Evolutionary conservation across 192 early-diverging fungal species (phyloP).

Genomic region (Linnemannia elongata): DNA sequence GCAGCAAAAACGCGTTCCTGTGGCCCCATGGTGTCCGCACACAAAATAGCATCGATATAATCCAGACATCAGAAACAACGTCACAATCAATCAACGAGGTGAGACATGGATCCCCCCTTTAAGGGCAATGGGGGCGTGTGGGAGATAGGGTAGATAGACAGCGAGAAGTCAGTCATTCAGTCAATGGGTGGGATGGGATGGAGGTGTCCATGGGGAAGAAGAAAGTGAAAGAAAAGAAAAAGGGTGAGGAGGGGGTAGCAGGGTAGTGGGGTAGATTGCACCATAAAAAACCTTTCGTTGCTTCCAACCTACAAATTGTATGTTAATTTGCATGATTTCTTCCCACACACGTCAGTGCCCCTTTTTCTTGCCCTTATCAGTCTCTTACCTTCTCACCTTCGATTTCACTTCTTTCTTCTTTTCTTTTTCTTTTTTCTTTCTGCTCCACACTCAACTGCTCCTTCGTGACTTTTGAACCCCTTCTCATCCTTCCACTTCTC

Average conservation of each 20-base stretch:
- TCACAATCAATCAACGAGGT: not conserved
- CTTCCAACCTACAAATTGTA: too few relatives aligned
- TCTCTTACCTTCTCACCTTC: not conserved
- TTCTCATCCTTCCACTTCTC: not conserved
- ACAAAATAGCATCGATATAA: not conserved
- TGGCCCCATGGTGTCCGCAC: not conserved
- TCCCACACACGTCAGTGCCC: constrained; percentile 5
- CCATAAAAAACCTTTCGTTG: too few relatives aligned
- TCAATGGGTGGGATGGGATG: too few relatives aligned
- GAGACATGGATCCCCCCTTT: too few relatives aligned
- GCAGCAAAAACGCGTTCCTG: not conserved
- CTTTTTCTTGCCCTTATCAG: not conserved
- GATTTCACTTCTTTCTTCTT: not conserved
- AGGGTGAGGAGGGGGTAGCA: too few relatives aligned
- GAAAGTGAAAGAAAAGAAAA: too few relatives aligned
- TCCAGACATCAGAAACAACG: not conserved
- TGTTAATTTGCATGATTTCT: not conserved
- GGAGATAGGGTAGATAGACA: not conserved
- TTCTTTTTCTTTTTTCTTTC: constrained; percentile 15
- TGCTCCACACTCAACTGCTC: constrained; percentile 26
- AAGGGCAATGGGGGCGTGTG: not conserved
- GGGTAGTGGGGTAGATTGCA: too few relatives aligned
- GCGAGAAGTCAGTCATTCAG: not conserved
- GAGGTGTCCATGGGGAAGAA: not conserved
- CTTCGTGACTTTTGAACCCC: not conserved